These are phyloP conservation scores for Silene coronaria DNA, from an alignment of 179 eudicot species.

Conservation along the genomic window DNA sequence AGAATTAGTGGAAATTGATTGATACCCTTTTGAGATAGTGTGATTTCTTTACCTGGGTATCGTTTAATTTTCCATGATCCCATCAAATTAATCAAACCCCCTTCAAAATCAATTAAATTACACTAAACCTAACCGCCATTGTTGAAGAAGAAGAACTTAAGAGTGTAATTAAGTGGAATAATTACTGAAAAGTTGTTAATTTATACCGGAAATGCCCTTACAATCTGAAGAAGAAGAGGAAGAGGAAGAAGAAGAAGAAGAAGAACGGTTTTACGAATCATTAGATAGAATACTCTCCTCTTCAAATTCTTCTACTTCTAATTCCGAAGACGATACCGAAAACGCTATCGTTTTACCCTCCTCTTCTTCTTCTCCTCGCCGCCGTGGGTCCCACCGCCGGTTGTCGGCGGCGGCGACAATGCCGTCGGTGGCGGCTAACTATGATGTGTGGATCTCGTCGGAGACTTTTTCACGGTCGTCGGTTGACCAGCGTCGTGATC, in stretches of 20 bases:
- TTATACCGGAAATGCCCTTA: constrained; percentile 45
- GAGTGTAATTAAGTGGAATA: not conserved
- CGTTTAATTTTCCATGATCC: constrained; percentile 15
- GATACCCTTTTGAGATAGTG: not conserved
- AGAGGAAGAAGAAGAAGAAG: constrained; percentile 30
- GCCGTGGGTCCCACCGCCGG: constrained; percentile 5
- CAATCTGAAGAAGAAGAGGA: constrained; percentile 25
- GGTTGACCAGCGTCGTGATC: constrained; percentile 69
- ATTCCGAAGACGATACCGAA: constrained; percentile 37
- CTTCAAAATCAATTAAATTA: not conserved
- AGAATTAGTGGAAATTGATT: not conserved
- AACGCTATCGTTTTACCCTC: constrained; percentile 14
- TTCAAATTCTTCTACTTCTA: constrained; percentile 53
- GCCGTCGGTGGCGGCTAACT: constrained; percentile 42
- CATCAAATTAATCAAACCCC: not conserved
- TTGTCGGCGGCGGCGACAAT: constrained; percentile 4
- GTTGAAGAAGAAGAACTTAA: not conserved
- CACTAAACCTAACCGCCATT: not conserved
- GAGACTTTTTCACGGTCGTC: constrained; percentile 49
- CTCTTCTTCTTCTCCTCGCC: not conserved
- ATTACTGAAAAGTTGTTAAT: constrained; percentile 11
- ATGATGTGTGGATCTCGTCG: constrained; percentile 64
- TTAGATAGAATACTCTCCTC: constrained; percentile 70
- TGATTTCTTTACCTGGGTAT: constrained; percentile 12
- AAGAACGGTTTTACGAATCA: constrained; percentile 62